Conservation (phyloP, 169 alveolate genomes). For the Cryptosporidium muris region DNA sequence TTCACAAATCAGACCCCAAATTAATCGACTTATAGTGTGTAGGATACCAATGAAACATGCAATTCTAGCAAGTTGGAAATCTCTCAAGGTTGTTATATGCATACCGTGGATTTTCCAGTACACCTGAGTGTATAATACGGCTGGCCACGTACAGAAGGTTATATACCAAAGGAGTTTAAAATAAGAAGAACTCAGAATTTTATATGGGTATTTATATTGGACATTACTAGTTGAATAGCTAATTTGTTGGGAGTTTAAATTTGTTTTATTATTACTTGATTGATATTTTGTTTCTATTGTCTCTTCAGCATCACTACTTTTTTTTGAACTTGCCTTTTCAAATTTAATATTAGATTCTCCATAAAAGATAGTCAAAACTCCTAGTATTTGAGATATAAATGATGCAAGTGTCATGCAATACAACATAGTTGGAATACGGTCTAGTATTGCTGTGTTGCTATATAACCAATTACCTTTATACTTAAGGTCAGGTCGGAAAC, state of each 20-base stretch:
- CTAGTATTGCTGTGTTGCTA: slow-evolving; percentile 17
- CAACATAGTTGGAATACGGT: slow-evolving; percentile 26
- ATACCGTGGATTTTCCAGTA: slow-evolving; percentile 66
- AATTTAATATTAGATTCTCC: not conserved
- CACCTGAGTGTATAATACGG: slow-evolving; percentile 30
- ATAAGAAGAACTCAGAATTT: slow-evolving; percentile 14
- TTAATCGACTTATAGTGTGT: slow-evolving; percentile 33
- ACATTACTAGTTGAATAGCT: not conserved
- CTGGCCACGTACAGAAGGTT: slow-evolving; percentile 57
- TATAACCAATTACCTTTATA: slow-evolving; percentile 1
- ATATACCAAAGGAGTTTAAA: slow-evolving; percentile 54
- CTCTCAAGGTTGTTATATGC: slow-evolving; percentile 16
- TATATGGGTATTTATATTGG: not conserved
- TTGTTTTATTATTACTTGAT: not conserved
- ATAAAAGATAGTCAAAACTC: not conserved
- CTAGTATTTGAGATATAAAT: slow-evolving; percentile 6
- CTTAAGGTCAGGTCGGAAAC: not conserved
- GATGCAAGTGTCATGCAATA: slow-evolving; percentile 18
- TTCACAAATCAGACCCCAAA: slow-evolving; percentile 60
- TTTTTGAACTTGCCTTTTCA: not conserved
- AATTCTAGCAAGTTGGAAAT: slow-evolving; percentile 45
- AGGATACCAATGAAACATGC: slow-evolving; percentile 7
- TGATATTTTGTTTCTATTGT: too few species aligned
- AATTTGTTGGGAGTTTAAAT: not conserved
- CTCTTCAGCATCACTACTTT: not conserved